Conservation (phyloP, 495 filamentous ascomycete species). For the Aspergillus baeticus region DNA sequence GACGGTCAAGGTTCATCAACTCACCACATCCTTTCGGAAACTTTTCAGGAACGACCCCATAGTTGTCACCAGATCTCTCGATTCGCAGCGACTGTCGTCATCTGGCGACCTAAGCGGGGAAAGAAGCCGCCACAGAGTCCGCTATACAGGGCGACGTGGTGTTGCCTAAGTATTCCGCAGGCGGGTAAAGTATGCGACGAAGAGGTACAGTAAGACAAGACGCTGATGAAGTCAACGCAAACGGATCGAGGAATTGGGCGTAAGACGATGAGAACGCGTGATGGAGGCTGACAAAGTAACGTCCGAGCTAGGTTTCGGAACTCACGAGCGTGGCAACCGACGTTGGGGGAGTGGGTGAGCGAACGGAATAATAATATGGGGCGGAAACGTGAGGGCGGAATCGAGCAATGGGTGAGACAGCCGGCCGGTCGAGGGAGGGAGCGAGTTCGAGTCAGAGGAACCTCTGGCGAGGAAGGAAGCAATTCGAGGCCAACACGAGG, state of each 20-base stretch:
- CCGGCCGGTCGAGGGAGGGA: slow-evolving; percentile 6
- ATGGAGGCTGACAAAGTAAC: slow-evolving; percentile 12
- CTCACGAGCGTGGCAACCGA: slow-evolving; percentile 4
- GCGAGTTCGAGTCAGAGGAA: slow-evolving; percentile 1
- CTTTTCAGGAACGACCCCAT: slow-evolving; percentile 47
- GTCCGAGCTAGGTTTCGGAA: slow-evolving; percentile 2
- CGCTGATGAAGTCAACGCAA: neutral
- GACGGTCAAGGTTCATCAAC: slow-evolving; percentile 11
- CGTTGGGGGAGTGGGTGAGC: slow-evolving; percentile 10
- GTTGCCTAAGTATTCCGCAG: slow-evolving; percentile 13
- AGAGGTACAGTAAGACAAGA: neutral
- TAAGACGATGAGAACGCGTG: neutral
- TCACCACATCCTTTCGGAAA: slow-evolving; percentile 43
- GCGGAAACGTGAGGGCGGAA: slow-evolving; percentile 28
- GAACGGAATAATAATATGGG: slow-evolving; percentile 24
- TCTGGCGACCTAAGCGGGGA: slow-evolving; percentile 24
- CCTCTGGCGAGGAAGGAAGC: neutral
- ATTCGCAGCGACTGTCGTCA: slow-evolving; percentile 32
- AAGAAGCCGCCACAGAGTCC: slow-evolving; percentile 19
- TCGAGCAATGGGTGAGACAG: slow-evolving; percentile 17
- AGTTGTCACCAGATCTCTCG: slow-evolving; percentile 29
- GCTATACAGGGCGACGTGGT: slow-evolving; percentile 7
- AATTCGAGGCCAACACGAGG: slow-evolving; percentile 4
- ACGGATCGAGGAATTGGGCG: slow-evolving; percentile 1
- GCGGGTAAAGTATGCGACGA: slow-evolving; percentile 15